Evolutionary conservation across 805 yeast species (phyloP), one percentile per base, ranked within the genome.

Genomic region (Ogataea degrootiae): DNA sequence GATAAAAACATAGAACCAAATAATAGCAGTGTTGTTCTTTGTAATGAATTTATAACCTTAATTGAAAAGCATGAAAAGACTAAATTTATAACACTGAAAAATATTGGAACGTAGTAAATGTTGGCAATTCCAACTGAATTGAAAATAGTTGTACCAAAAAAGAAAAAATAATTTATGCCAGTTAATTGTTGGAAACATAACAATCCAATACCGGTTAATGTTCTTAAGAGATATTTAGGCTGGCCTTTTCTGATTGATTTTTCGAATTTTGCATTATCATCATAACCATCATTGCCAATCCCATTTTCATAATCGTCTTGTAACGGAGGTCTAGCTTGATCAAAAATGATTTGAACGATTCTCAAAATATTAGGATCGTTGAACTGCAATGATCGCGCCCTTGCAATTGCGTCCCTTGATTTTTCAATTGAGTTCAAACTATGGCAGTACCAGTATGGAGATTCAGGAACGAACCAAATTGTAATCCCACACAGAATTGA

Each of bases 151-250:
- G 83, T 76, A 41, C 85, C 83, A 55, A 77, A 83, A 64, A 80
- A 82, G 69, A 83, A 81, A 54, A 83, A 80, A 65, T 80, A 83
- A 66, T 83, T 83, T 46, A 81, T 75, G 50, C 89, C 89, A 33
- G 80, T 73, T 57, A 80, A 71, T 60, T 83, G 88, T 52, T 68
- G 72, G 34, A 66, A 58, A 38, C 58, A 57, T 34, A 61, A 47
- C 6, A 68, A 42, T 4, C 52, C 38, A 37, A 65, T 55, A 0
- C 72, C 72, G 0, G 65, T 58, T 1, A 66, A 17, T 1, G 61
- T 53, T 39, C 71, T 55, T 16, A 52, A 34, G 6, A 63, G 43
- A 37, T 60, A 64, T 41, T 51, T 62, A 16, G 69, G 70, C 45
- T 65, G 45, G 1, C 69, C 69, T 12, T 55, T 51, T 12, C 51